Percentiles rank a stretch among this genome's conserved stretches.
Conservation (phyloP, 2,329 filamentous ascomycete genomes). For the Fusarium agapanthi region DNA sequence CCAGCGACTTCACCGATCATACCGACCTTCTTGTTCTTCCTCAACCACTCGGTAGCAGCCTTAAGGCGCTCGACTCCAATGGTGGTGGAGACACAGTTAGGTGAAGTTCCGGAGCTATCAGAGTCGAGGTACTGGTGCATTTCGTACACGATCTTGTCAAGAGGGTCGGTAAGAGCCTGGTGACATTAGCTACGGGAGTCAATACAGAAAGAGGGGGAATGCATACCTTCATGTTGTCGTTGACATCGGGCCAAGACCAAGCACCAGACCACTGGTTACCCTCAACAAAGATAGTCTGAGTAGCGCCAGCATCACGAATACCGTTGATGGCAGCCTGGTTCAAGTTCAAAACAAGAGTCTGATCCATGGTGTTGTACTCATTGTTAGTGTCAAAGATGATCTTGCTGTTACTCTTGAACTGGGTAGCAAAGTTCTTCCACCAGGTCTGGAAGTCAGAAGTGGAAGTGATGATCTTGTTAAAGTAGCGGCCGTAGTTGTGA, state of each 20-base stretch:
- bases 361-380: constrained; percentile 71
- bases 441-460: constrained; percentile 63
- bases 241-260: constrained; percentile 55
- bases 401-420: constrained; percentile 61
- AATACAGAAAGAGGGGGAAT: not conserved
- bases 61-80: constrained; percentile 60
- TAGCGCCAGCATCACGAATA: constrained; percentile 68
- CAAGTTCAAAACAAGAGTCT: constrained; percentile 64
- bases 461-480: constrained; percentile 62
- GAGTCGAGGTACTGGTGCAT: constrained; percentile 69
- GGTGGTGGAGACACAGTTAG: constrained; percentile 57
- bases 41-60: constrained; percentile 63
- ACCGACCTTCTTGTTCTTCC: constrained; percentile 62
- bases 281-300: constrained; percentile 65
- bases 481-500: constrained; percentile 69
- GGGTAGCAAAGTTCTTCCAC: constrained; percentile 63
- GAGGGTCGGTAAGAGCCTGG: constrained; percentile 55
- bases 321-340: constrained; percentile 72
- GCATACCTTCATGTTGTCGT: constrained; percentile 47
- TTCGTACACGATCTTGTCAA: constrained; percentile 62
- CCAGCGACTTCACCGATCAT: constrained; percentile 67
- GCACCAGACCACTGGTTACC: constrained; percentile 65
- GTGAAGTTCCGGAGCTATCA: constrained; percentile 61
- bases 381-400: constrained; percentile 75
- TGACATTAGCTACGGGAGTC: not conserved